Conservation (phyloP, 2,329 filamentous ascomycete genomes). For the Exophiala oligosperma region DNA sequence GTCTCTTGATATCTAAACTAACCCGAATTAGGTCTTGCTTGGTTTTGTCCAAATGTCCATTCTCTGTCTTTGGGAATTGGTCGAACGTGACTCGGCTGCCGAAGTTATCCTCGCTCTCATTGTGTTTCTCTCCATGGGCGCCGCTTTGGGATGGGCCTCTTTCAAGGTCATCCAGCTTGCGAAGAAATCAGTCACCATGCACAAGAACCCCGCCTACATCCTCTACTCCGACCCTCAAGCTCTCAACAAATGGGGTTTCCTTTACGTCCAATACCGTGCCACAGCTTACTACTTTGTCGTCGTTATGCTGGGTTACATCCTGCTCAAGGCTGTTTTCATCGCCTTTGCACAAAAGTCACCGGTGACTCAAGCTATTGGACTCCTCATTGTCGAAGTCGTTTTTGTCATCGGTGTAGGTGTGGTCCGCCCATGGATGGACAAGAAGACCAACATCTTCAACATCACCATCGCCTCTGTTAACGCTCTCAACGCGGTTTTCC, state of each 20-base stretch:
- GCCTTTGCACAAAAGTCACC: slow-evolving; percentile 72
- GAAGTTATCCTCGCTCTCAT: slow-evolving; percentile 85
- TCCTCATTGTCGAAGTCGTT: slow-evolving; percentile 78
- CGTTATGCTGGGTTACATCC: slow-evolving; percentile 71
- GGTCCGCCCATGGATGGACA: slow-evolving; percentile 95
- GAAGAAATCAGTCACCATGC: slow-evolving; percentile 82
- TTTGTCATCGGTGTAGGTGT: slow-evolving; percentile 77
- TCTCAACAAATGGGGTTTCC: slow-evolving; percentile 96
- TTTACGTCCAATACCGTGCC: slow-evolving; percentile 95
- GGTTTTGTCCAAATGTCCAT: slow-evolving; percentile 90
- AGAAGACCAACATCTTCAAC: slow-evolving; percentile 96
- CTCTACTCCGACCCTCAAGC: slow-evolving; percentile 93
- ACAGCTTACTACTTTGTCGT: slow-evolving; percentile 95
- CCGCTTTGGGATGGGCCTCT: slow-evolving; percentile 79
- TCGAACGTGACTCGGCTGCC: slow-evolving; percentile 77
- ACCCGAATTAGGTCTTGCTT: slow-evolving; percentile 63
- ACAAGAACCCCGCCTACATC: slow-evolving; percentile 96
- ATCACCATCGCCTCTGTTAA: slow-evolving; percentile 88
- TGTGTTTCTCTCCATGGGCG: slow-evolving; percentile 78
- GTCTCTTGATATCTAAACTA: background rate
- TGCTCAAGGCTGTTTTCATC: slow-evolving; percentile 90
- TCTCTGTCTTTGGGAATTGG: slow-evolving; percentile 92
- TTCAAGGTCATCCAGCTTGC: slow-evolving; percentile 88
- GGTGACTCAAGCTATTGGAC: slow-evolving; percentile 74
- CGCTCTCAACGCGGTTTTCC: slow-evolving; percentile 85